Base-by-base conservation (phyloP, 306 rosid species). In the Dalbergia cultrata region DNA sequence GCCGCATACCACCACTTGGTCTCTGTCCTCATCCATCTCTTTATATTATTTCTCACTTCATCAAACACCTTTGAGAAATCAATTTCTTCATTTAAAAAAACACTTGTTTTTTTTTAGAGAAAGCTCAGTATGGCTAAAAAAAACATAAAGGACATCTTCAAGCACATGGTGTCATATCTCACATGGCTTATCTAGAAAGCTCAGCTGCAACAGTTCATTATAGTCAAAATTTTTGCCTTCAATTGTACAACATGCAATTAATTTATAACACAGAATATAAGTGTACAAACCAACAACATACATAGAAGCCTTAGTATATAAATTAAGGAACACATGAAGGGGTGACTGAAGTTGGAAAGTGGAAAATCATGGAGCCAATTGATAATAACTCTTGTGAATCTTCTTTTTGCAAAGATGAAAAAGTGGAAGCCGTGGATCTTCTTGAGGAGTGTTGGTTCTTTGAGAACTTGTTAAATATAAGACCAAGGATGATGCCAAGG, bases 371-470 rank as follows among this genome's bases (percentile, higher is more conserved):
- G 97, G 90, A 83, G 68, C 81, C 76, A 70, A 59, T 37, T 80
- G 85, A 67, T 62, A 72, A 75, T 57, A 78, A 79, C 75, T 78
- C 82, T 83, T 66, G 60, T 79, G 89, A 87, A 47, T 83, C 88
- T n/a, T 84, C 87, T 65, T 86, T 86, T 12, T 74, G 80, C 21
- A 81, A 13, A 59, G 87, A 87, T 34, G 87, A 79, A 74, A 85
- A 76, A 52, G 69, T 58, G 26, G 94, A 87, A 72, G 84, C 92
- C 56, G 70, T 89, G 53, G 93, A 95, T 87, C 92, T 91, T 81
- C 82, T 93, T 41, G 98, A 95, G 58, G 90, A 89, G 67, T 85
- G 82, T 45, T 95, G 99, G 99, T 93, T 89, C 81, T 95, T 93
- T 75, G 89, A 85, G 16, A 91, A 91, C 86, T 67, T 88, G 85